Base-by-base conservation (phyloP, 2,329 filamentous ascomycete genomes). In the Westerdykella aurantiaca region DNA sequence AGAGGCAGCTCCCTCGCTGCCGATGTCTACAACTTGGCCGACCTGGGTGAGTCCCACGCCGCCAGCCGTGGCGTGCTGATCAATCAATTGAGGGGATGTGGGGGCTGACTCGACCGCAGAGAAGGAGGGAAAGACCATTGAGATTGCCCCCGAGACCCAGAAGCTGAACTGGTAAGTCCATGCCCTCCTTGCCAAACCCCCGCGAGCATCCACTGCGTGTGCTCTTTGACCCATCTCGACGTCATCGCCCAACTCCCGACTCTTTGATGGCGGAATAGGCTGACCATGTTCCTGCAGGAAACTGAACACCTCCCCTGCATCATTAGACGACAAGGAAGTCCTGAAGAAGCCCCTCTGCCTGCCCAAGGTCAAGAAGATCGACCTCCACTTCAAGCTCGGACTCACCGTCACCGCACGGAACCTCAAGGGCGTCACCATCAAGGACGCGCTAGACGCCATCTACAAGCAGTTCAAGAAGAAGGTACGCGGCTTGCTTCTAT, bases 401-500 rank as follows among this genome's bases (percentile, higher is more conserved):
- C 79, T 93, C 44, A 83, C 91, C 63, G 86, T 96, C 55, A 87
- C 85, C 25, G 91, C 89, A 64, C 81, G 91, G 63, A 97, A 96
- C 72, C 74, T 90, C 59, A 91, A 90, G 71, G 91, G 91, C 44
- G 89, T 97, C 56, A 97, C 91, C 45, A 91, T 97, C 77, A 96
- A 96, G 77, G 91, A 97, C 70, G 89, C 89, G 46, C 68, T 95
- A 68, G 90, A 96, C 69, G 91, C 88, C 61, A 96, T 97, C 72
- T 78, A 95, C 78, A 96, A 95, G 77, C 81, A 86, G 58, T 95
- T 88, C 78, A 95, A 94, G 80, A 96, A 96, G 82, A 85, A 90
- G 80, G 91, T 90, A 71, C 58, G 81, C 69, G 37, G 29, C 41
- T 41, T 22, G 22, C 25, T 34, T 34, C 13, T 16, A 22, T 21